Conservation (phyloP, 1,284 basidiomycete species). For the Papiliotrema flavescens region DNA sequence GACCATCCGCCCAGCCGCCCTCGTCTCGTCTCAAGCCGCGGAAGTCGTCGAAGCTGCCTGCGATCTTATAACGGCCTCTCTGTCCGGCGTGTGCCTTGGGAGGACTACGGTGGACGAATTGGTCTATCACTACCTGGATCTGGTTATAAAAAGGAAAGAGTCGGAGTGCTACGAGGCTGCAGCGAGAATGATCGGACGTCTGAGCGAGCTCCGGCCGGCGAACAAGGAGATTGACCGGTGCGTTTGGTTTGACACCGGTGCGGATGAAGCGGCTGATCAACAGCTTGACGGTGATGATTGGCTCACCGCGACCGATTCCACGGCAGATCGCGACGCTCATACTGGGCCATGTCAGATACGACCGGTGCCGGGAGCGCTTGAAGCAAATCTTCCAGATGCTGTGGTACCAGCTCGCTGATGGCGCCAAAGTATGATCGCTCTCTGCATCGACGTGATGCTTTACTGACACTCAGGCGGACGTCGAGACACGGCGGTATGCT, state of each 20-base stretch:
- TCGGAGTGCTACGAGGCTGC: conserved; percentile 69
- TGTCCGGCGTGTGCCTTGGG: conserved; percentile 53
- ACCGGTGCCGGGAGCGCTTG: conserved; percentile 44
- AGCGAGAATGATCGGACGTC: conserved; percentile 59
- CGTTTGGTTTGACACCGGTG: conserved; percentile 43
- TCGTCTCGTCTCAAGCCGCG: conserved; percentile 70
- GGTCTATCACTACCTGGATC: conserved; percentile 57
- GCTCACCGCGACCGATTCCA: conserved; percentile 50
- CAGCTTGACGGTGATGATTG: conserved; percentile 67
- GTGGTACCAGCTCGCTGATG: conserved; percentile 23
- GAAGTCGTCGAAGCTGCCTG: conserved; percentile 72
- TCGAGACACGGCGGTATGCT: conserved; percentile 43
- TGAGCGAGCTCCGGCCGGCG: conserved; percentile 67
- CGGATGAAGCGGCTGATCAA: conserved; percentile 8
- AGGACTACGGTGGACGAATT: conserved; percentile 31
- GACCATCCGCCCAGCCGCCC: conserved; percentile 54
- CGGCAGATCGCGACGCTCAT: conserved; percentile 74
- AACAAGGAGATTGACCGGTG: conserved; percentile 64
- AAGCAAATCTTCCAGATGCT: conserved; percentile 20
- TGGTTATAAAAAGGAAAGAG: conserved; percentile 67
- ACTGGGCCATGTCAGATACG: conserved; percentile 71
- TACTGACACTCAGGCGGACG: conserved; percentile 27
- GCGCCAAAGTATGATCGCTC: conserved; percentile 22
- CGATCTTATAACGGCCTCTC: conserved; percentile 62
- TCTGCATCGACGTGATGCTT: too few species aligned